Evolutionary conservation across 257 asterid genomes (phyloP), one percentile per base, ranked within the genome.

Genomic region (Eustoma russellianum): DNA sequence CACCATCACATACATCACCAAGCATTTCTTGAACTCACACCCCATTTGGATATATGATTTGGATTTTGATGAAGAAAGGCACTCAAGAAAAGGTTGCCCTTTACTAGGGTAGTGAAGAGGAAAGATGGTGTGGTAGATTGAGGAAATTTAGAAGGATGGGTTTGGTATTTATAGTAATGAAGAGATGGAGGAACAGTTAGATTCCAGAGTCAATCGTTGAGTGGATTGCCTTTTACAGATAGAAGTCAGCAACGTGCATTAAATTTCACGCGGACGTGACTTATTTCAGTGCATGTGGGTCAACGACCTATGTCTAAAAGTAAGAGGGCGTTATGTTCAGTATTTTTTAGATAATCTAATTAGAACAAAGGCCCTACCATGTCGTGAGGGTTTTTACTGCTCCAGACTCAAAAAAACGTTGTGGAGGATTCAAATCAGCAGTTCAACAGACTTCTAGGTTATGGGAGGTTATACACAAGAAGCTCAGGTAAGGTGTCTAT

Each of bases 211-310:
- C 56, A n/a, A 49, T 49, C 50, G 50, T 50, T 7, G 15, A 19
- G 50, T 28, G 28, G 38, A 13, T 43, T 41, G 33, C 6, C 33
- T 46, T 46, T 56, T 50, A 35, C 41, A 13, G 56, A 54, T 38
- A 41, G 19, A 11, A 28, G 62, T 41, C 49, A 24, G 66, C 41
- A 33, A 9, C 46, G 38, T 19, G 70, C 71, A 60, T 58, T 70
- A 60, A 70, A 49, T 56, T 50, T 41, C 67, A 64, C 70, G 60
- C 66, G 71, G 61, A n/a, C n/a, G 30, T 24, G 30, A 24, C 30
- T 24, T 24, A 24, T 24, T 24, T 24, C 30, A 0, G 1, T 24
- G 30, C 30, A 24, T 24, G 30, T 24, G 30, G 30, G 30, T 2
- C 30, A 24, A 24, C 30, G 30, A 24, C 30, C 30, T 24, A 24